phyloP scores from a whole-genome alignment of 2,329 filamentous ascomycete genomes.

The Gaeumannomyces tritici region DNA sequence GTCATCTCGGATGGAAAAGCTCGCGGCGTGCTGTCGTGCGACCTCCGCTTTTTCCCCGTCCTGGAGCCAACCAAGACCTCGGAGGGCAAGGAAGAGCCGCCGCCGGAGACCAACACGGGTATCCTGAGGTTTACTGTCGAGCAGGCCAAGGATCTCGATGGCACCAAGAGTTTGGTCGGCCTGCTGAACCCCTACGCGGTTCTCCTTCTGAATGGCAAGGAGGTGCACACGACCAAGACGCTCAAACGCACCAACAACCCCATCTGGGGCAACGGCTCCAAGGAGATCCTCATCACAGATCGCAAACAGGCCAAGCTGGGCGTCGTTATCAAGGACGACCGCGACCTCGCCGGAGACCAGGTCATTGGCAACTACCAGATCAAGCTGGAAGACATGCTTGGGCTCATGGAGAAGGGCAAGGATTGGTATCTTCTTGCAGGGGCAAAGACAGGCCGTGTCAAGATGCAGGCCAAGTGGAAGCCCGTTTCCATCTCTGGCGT shows the following conservation, averaged over 20 bases:
- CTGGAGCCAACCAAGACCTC: conserved; percentile 61
- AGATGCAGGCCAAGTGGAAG: conserved; percentile 91
- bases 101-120: conserved; percentile 85
- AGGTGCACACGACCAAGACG: conserved; percentile 81
- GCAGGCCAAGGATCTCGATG: conserved; percentile 92
- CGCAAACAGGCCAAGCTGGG: conserved; percentile 84
- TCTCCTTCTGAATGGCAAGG: conserved; percentile 83
- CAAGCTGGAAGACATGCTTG: conserved; percentile 86
- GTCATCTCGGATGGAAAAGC: conserved; percentile 76
- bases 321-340: conserved; percentile 89
- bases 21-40: conserved; percentile 68
- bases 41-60: conserved; percentile 93
- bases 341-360: conserved; percentile 74
- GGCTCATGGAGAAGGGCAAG: conserved; percentile 82
- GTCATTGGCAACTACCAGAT: conserved; percentile 89
- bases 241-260: conserved; percentile 96
- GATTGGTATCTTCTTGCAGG: conserved; percentile 92
- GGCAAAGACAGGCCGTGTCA: conserved; percentile 72
- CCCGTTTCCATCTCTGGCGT: conserved; percentile 80
- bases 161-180: conserved; percentile 83
- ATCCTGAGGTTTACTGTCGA: conserved; percentile 90
- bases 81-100: conserved; percentile 69
- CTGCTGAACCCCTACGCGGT: conserved; percentile 84
- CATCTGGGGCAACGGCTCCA: conserved; percentile 86
- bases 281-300: conserved; percentile 92